These are phyloP conservation scores for Sicyos edulis DNA, from an alignment of 306 rosid genomes.

Conservation along the genomic window DNA sequence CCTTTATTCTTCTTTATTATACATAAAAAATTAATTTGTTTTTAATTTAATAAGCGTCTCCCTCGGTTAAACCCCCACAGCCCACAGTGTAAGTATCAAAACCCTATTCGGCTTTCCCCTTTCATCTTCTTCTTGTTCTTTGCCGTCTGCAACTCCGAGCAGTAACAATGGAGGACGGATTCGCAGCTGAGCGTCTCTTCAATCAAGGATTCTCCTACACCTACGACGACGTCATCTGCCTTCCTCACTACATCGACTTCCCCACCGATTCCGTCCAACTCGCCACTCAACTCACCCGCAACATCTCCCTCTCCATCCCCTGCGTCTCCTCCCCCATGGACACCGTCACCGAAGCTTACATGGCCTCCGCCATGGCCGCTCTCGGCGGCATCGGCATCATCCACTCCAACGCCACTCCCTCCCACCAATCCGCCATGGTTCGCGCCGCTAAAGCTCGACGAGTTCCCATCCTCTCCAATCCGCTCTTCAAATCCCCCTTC, in stretches of 20 bases:
- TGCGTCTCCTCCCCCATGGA: constrained; percentile 95
- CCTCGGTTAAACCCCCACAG: background rate
- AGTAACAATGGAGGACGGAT: constrained; percentile 58
- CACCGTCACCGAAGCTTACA: constrained; percentile 66
- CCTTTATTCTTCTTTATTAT: too few relatives aligned
- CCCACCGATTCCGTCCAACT: constrained; percentile 60
- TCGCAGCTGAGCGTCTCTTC: constrained; percentile 65
- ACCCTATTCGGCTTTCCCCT: constrained; percentile 7
- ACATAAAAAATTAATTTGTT: too few relatives aligned
- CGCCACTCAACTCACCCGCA: constrained; percentile 52
- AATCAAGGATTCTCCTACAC: constrained; percentile 79
- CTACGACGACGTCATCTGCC: constrained; percentile 84
- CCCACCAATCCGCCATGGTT: constrained; percentile 50
- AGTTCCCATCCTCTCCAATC: constrained; percentile 57
- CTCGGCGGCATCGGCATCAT: constrained; percentile 64
- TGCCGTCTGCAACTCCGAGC: constrained; percentile 12
- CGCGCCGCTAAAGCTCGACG: constrained; percentile 63
- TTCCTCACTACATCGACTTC: constrained; percentile 88
- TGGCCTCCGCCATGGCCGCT: constrained; percentile 79
- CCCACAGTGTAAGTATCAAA: background rate
- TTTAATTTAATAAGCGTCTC: background rate
- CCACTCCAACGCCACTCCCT: constrained; percentile 50
- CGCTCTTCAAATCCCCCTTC: constrained; percentile 42
- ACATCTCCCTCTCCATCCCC: constrained; percentile 50
- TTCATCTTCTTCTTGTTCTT: background rate